Evolutionary conservation across 306 rosid genomes (phyloP).

Genomic region (Vigna reflexopilosa): DNA sequence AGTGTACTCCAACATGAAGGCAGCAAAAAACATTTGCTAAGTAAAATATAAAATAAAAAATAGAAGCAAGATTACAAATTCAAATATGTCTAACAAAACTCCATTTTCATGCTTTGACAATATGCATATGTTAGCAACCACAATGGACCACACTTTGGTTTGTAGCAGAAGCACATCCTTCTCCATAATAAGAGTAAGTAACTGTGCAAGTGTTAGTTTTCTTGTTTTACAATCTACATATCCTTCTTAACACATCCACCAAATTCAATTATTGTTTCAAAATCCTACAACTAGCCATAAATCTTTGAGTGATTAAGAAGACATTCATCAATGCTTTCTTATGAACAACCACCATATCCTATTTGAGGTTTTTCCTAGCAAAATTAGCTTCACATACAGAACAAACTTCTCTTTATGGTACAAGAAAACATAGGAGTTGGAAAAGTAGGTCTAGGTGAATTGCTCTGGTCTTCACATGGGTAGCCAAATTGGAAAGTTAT

Average conservation of each 20-base stretch:
- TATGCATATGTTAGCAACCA: background rate
- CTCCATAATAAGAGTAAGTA: background rate
- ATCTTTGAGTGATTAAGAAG: slow-evolving; percentile 37
- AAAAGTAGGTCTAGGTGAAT: slow-evolving; percentile 39
- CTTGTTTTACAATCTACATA: slow-evolving; percentile 25
- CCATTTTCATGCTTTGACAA: background rate
- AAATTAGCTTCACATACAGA: background rate
- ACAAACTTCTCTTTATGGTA: slow-evolving; percentile 33
- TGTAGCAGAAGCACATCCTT: slow-evolving; percentile 7
- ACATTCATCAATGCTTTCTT: background rate
- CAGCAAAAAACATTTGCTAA: too few species aligned
- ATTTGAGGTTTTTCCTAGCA: background rate
- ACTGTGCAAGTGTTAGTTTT: background rate
- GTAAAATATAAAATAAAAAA: too few species aligned
- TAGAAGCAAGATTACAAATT: background rate
- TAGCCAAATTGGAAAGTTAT: slow-evolving; percentile 43
- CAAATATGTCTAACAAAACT: background rate
- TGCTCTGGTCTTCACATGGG: slow-evolving; percentile 42
- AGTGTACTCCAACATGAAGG: too few species aligned
- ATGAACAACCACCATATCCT: slow-evolving; percentile 39
- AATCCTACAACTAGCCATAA: slow-evolving; percentile 24
- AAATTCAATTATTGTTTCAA: slow-evolving; percentile 27
- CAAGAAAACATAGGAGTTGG: slow-evolving; percentile 36
- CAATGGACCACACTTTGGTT: slow-evolving; percentile 7
- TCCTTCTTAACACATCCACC: slow-evolving; percentile 20